These are phyloP conservation scores for Nymphaea colorata DNA, from an alignment of 164 flowering plant genomes.

Conservation along the genomic window DNA sequence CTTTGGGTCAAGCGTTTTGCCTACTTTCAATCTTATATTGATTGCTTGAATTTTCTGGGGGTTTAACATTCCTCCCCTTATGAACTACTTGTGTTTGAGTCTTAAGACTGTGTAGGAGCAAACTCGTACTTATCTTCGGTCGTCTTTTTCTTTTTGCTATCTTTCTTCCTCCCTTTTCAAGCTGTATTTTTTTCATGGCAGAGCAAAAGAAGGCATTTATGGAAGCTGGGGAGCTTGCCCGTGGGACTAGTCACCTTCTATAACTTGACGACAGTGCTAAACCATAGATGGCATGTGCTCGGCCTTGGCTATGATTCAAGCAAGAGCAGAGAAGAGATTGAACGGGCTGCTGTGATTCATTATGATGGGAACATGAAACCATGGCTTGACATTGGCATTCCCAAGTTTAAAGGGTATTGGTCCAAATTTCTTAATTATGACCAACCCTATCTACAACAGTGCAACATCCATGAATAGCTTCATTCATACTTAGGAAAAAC, in stretches of 20 bases:
- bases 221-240: conserved; percentile 68
- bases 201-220: conserved; percentile 52
- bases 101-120: no score
- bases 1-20: background rate
- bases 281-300: conserved; percentile 62
- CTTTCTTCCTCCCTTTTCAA: background rate
- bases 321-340: conserved; percentile 28
- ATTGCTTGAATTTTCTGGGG: background rate
- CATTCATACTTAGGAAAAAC: background rate
- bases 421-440: conserved; percentile 38
- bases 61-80: no score
- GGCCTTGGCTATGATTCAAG: conserved; percentile 70
- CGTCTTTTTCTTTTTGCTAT: no score
- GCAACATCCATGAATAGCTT: conserved; percentile 62
- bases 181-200: conserved; percentile 17
- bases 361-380: conserved; percentile 85
- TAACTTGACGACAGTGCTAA: conserved; percentile 45
- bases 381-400: conserved; percentile 79
- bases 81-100: no score
- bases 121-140: no score
- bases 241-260: conserved; percentile 77
- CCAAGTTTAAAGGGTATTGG: conserved; percentile 68
- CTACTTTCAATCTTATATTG: background rate
- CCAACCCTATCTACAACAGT: conserved; percentile 66
- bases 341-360: conserved; percentile 73